Conservation (phyloP, 352 stramenopile species). For the Aphanomyces euteiches region DNA sequence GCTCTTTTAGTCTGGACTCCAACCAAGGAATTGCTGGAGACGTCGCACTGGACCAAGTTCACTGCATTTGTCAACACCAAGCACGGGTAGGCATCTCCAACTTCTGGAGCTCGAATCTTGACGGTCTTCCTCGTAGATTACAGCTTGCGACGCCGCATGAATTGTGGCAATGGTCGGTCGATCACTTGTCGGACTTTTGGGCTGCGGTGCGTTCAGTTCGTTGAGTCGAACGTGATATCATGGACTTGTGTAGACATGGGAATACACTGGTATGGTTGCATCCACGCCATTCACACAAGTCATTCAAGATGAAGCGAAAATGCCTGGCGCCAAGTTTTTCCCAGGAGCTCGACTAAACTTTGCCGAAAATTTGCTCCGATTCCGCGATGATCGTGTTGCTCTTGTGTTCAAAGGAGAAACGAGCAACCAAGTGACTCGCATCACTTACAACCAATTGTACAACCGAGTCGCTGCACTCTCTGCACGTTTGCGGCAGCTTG, state of each 20-base stretch:
- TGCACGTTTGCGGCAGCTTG: constrained; percentile 43
- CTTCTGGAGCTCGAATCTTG: constrained; percentile 3
- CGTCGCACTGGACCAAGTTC: constrained; percentile 68
- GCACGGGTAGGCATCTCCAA: constrained; percentile 37
- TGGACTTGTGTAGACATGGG: constrained; percentile 37
- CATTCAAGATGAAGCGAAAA: constrained; percentile 60
- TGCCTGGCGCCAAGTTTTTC: constrained; percentile 73
- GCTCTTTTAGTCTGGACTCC: constrained; percentile 55
- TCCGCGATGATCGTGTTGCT: constrained; percentile 60
- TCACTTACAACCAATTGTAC: constrained; percentile 68
- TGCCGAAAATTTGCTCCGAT: constrained; percentile 69
- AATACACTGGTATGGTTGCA: constrained; percentile 63
- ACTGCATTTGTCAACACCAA: constrained; percentile 55
- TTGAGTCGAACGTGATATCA: too few relatives aligned
- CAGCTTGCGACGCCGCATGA: constrained; percentile 44
- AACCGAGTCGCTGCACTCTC: constrained; percentile 48
- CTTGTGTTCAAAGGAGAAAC: constrained; percentile 77
- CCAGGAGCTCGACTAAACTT: constrained; percentile 63
- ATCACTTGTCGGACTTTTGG: constrained; percentile 65
- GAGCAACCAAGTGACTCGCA: constrained; percentile 49
- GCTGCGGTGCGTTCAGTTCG: constrained; percentile 34
- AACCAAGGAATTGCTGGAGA: constrained; percentile 41
- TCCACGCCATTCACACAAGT: constrained; percentile 52
- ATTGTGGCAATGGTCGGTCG: constrained; percentile 70
- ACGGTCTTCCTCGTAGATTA: constrained; percentile 34